phyloP scores from a whole-genome alignment of 2,329 filamentous ascomycete species.

The Sarocladiaceae sp. region DNA sequence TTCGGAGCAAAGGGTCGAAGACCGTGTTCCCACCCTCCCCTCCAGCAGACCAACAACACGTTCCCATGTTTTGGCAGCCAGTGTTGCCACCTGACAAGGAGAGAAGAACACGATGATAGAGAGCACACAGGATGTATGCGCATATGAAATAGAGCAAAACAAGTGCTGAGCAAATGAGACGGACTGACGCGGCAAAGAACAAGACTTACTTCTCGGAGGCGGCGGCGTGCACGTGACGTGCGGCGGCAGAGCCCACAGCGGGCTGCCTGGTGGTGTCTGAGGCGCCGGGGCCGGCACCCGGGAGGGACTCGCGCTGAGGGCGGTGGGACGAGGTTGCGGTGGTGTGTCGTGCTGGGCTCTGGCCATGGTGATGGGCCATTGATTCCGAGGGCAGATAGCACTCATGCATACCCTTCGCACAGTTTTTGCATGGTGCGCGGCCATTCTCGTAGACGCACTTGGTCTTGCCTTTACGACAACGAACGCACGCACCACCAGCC shows the following conservation, averaged over 20 bases:
- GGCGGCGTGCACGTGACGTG: conserved; percentile 42
- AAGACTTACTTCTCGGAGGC: conserved; percentile 51
- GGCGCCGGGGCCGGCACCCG: conserved; percentile 45
- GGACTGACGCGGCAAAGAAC: not conserved
- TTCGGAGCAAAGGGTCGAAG: conserved; percentile 5
- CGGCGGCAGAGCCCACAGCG: conserved; percentile 35
- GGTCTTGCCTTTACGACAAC: conserved; percentile 61
- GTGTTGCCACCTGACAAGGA: no score
- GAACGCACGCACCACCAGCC: conserved; percentile 57
- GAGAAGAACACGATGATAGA: no score
- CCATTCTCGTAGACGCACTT: conserved; percentile 62
- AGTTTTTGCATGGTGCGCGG: conserved; percentile 59
- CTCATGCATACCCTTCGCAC: conserved; percentile 60
- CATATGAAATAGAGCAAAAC: not conserved
- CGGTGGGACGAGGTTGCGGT: conserved; percentile 35
- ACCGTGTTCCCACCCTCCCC: conserved; percentile 1
- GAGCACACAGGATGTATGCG: no score
- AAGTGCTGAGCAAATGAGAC: not conserved
- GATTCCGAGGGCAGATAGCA: conserved; percentile 59
- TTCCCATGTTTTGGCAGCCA: conserved; percentile 1
- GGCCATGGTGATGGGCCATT: conserved; percentile 55
- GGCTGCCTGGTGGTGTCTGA: conserved; percentile 38
- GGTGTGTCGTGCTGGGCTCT: conserved; percentile 48
- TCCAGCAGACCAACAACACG: not conserved
- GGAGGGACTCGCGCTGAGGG: conserved; percentile 49